These are phyloP conservation scores for Tulasnella sp. DNA, from an alignment of 768 basidiomycete species.

Conservation along the genomic window DNA sequence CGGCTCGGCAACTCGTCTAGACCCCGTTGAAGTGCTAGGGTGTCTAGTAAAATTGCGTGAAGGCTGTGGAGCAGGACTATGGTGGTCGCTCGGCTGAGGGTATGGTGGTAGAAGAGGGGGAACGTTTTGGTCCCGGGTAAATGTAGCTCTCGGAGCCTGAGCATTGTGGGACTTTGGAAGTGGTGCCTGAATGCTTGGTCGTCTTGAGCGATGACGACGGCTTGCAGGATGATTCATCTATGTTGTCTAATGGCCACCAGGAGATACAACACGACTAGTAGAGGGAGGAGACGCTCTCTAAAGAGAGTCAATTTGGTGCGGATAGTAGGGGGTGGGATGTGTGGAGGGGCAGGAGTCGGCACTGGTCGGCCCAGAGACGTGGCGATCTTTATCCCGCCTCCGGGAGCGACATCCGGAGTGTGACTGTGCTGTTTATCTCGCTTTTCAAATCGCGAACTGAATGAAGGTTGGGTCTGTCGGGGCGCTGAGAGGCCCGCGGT, in stretches of 20 bases:
- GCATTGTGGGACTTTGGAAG: neutral
- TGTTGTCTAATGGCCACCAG: neutral
- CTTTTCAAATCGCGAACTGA: constrained; percentile 10
- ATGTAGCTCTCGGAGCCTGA: neutral
- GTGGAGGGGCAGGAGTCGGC: neutral
- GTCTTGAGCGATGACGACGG: neutral
- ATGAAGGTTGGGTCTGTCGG: neutral
- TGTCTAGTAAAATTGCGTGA: neutral
- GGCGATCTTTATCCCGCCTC: constrained; percentile 3
- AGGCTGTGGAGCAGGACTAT: neutral
- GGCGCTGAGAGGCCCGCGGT: neutral
- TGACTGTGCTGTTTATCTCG: neutral
- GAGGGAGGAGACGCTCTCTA: neutral
- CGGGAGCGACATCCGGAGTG: neutral
- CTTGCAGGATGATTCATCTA: neutral
- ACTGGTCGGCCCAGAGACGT: neutral
- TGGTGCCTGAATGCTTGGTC: neutral
- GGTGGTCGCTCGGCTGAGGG: neutral
- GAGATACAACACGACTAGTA: neutral
- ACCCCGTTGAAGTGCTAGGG: neutral
- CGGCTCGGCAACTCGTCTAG: neutral
- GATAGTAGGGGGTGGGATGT: neutral
- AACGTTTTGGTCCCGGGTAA: constrained; percentile 4
- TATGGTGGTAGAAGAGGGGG: neutral
- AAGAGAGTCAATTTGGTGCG: neutral